phyloP scores from a whole-genome alignment of 352 stramenopile species.

The Globisporangium nagaii region DNA sequence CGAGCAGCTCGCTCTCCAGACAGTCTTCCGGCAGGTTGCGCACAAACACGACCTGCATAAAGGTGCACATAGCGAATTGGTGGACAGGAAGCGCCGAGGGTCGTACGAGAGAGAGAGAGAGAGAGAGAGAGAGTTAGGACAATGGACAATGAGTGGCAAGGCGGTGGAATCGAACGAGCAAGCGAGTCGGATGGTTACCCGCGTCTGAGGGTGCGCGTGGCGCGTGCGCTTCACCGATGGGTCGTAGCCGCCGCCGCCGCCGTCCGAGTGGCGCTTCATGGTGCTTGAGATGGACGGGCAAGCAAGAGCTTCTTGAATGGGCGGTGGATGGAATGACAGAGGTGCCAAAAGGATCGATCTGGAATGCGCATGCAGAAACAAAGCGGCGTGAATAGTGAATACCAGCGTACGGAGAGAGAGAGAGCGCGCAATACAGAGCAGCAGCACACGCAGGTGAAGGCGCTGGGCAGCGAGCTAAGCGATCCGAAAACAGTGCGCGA shows the following conservation, averaged over 20 bases:
- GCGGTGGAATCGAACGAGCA: neutral
- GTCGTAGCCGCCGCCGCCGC: constrained; percentile 16
- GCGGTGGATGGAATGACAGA: neutral
- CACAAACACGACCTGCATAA: constrained; percentile 81
- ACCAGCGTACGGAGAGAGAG: neutral
- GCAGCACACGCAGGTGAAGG: neutral
- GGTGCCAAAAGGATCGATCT: neutral
- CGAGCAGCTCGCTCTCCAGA: constrained; percentile 77
- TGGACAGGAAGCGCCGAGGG: too few relatives aligned
- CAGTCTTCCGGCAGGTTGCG: constrained; percentile 67
- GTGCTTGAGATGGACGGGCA: constrained; percentile 6
- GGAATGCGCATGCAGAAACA: constrained; percentile 7
- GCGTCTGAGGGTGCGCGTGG: constrained; percentile 27
- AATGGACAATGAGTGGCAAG: neutral
- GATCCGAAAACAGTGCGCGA: neutral
- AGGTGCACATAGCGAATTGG: too few relatives aligned
- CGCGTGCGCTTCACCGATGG: constrained; percentile 35
- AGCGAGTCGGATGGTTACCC: constrained; percentile 30
- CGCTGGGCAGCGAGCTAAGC: neutral
- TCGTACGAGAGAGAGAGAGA: too few relatives aligned
- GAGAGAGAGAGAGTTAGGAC: constrained; percentile 14
- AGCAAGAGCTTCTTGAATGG: neutral
- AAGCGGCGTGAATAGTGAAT: constrained; percentile 8
- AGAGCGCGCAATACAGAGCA: neutral
- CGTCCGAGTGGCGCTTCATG: constrained; percentile 44